A percentile compares a stretch with the other conserved stretches of the same genome.
These are phyloP conservation scores for Cenchrus fungigraminus DNA, from an alignment of 176 grass and related monocot genomes.

Conservation along the genomic window DNA sequence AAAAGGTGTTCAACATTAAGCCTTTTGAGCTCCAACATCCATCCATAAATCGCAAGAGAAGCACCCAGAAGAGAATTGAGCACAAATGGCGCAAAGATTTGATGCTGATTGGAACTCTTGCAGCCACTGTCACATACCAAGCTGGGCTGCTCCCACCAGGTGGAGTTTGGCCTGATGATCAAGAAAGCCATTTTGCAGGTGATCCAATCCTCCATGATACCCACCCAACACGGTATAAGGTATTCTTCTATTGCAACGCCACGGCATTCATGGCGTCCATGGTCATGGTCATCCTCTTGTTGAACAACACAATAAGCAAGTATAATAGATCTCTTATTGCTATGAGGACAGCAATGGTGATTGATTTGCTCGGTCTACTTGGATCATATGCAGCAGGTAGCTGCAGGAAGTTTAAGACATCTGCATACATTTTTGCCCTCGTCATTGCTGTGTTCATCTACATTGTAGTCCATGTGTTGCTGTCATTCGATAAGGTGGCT, in stretches of 20 bases:
- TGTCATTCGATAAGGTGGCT: constrained; percentile 42
- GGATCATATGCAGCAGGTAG: constrained; percentile 52
- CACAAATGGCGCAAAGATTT: constrained; percentile 23
- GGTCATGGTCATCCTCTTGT: constrained; percentile 48
- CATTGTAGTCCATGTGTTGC: constrained; percentile 41
- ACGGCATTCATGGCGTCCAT: constrained; percentile 51
- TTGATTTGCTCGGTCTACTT: constrained; percentile 49
- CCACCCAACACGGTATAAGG: background rate
- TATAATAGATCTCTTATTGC: constrained; percentile 33
- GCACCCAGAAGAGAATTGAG: background rate
- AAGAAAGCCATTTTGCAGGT: background rate
- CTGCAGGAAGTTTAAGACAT: constrained; percentile 41
- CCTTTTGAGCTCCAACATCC: background rate
- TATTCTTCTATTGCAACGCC: constrained; percentile 58
- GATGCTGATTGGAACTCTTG: background rate
- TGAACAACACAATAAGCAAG: constrained; percentile 48
- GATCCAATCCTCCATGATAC: constrained; percentile 13
- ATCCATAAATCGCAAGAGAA: background rate
- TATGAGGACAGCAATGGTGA: constrained; percentile 44
- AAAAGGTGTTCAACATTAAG: background rate
- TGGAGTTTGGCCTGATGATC: background rate
- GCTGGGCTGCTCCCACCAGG: background rate
- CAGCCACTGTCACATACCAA: constrained; percentile 2
- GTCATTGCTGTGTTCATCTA: constrained; percentile 47
- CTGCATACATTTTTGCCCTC: constrained; percentile 44